Base-by-base conservation (phyloP, 441 rosid species). In the Erysimum pusillum region DNA sequence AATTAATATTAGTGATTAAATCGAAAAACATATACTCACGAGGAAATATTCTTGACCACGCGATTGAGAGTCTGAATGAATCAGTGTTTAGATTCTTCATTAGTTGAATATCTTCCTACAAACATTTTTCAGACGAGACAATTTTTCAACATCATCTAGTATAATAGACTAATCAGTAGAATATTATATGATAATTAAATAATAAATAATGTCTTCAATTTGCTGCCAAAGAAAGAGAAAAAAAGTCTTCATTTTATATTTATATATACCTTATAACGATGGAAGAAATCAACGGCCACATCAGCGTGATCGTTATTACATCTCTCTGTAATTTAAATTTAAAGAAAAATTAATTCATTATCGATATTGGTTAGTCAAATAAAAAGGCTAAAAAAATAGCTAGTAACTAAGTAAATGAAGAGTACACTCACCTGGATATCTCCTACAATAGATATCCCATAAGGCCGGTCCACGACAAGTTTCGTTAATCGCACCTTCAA, bases 401-500 rank as follows among this genome's bases (percentile, higher is more conserved):
- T 25, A 25, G 3, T 25, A 25, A 25, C 3, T 25, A 25, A 25
- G 28, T 25, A 25, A 34, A 34, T 34, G 7, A 6, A 42, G 45
- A 45, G 6, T 10, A 66, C 7, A 64, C 20, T 11, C 9, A 89
- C 93, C 83, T 76, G 93, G 89, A 75, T 76, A 52, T 54, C 34
- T 56, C 68, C 51, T 71, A 49, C 86, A 79, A 82, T 41, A 88
- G 34, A 65, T 28, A 49, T 90, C 92, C 94, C 94, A 88, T 7
- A 80, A 45, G 46, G 87, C 80, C 3, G 83, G 82, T 41, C 83
- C 81, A 77, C 75, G 83, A 2, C 89, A 89, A 25, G 74, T 81
- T 59, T 82, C 70, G 7, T 64, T 52, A 4, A 83, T 83, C 35
- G 86, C 91, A 63, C 94, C 94, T 84, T 90, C 92, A 44, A 80